Percentiles rank a stretch among this genome's conserved stretches.
Conservation (phyloP, 371 early-diverging fungal species). For the Phascolomyces articulosus region DNA sequence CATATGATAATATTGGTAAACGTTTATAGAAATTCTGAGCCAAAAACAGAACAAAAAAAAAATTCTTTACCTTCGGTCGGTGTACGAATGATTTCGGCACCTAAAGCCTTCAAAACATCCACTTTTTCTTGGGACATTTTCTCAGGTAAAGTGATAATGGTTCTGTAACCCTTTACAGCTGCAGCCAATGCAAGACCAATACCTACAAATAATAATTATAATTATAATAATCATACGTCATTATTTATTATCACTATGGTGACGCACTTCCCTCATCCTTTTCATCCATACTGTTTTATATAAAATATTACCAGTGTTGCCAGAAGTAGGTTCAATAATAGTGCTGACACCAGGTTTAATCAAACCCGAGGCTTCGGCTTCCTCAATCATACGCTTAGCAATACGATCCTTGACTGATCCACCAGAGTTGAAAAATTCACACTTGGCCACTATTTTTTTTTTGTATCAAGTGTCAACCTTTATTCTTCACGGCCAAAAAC, state of each 20-base stretch:
- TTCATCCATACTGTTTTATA: not conserved
- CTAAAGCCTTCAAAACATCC: conserved; percentile 94
- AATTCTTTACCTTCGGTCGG: conserved; percentile 78
- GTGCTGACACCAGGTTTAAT: conserved; percentile 88
- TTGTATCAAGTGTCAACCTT: no score
- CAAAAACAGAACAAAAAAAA: not conserved
- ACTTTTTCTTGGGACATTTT: conserved; percentile 99
- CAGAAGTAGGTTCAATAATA: conserved; percentile 96
- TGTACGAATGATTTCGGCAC: conserved; percentile 97
- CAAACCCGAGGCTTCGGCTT: conserved; percentile 89
- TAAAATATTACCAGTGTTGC: conserved; percentile 85
- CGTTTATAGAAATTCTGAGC: not conserved
- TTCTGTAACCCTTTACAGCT: conserved; percentile 96
- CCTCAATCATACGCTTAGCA: conserved; percentile 93
- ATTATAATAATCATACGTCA: not conserved
- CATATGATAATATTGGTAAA: no score
- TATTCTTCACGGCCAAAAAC: no score
- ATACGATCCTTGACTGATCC: conserved; percentile 98
- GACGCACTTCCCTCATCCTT: not conserved
- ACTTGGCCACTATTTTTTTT: conserved; percentile 82
- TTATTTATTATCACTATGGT: not conserved
- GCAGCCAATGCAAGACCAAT: conserved; percentile 92
- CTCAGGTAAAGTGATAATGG: conserved; percentile 96
- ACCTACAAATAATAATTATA: conserved; percentile 31
- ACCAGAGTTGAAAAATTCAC: conserved; percentile 98